Base-by-base conservation (phyloP, 768 basidiomycete genomes). In the Leccinum olivaceopallidum region DNA sequence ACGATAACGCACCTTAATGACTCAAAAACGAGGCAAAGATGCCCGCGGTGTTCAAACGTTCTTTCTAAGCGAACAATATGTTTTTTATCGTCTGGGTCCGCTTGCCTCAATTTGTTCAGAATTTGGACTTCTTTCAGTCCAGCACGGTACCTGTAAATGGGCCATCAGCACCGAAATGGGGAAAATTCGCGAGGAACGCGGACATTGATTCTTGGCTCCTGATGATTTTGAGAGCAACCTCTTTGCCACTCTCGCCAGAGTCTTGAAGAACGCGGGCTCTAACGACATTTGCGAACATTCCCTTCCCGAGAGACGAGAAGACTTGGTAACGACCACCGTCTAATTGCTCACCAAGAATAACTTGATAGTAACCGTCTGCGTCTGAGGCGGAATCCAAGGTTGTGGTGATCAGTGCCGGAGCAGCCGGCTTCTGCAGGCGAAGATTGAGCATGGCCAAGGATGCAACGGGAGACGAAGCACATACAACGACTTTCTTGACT, bases 251-350 rank as follows among this genome's bases (percentile, higher is more conserved):
- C 55, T 83, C 80, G 58, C 80, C 77, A 10, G 80, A 65, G 36
- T 90, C 89, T 75, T 88, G 78, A 49, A 95, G 78, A 10, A 94
- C 83, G 34, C 93, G 86, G 9, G 95, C 96, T 51, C 92, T 85
- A 28, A 98, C 94, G 54, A 99, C 97, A 58, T 92, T 94, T 53
- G 95, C 94, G 73, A 98, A 99, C 96, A 99, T 99, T 53, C 97
- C 97, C 73, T 96, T 95, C 18, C 97, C 97, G n/a, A 98, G 80
- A 53, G 86, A 92, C 53, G 93, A 94, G 65, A 91, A 95, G 10
- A 99, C 94, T 72, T 97, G 94, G 71, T 98, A 99, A 47, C 90
- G 85, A 6, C 92, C 95, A 28, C 88, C 85, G 69, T 97, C 95
- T 18, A 99, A 80, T 60, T 94, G 88, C 75, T 99, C 97, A 49